phyloP scores from a whole-genome alignment of 306 rosid genomes.

The Fragaria iinumae region DNA sequence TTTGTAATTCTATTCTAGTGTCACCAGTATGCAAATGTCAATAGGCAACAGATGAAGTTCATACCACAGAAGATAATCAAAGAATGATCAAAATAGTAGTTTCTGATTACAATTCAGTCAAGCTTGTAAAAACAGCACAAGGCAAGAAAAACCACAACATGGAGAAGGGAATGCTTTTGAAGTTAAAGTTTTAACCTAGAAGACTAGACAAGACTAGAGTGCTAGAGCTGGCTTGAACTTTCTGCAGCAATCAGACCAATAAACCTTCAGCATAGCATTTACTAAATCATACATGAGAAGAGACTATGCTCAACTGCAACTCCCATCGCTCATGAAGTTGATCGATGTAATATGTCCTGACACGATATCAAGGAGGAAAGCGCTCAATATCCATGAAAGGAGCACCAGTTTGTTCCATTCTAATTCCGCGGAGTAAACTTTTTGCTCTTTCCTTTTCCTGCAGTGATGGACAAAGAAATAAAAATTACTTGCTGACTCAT shows the following conservation, averaged over 20 bases:
- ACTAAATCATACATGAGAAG: not conserved
- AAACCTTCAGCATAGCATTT: not conserved
- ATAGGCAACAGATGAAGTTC: not conserved
- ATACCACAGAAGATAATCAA: not conserved
- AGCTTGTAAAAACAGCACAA: not conserved
- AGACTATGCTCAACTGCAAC: not conserved
- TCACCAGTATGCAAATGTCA: not conserved
- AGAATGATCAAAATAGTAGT: not conserved
- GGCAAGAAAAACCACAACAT: not conserved
- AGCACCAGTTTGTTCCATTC: slow-evolving; percentile 53
- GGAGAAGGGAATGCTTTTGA: not conserved
- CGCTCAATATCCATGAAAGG: slow-evolving; percentile 82
- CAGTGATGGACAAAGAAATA: slow-evolving; percentile 24
- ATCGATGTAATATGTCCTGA: not conserved
- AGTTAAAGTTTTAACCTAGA: not conserved
- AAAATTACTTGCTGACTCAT: not conserved
- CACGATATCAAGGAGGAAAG: slow-evolving; percentile 57
- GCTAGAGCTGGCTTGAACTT: not conserved
- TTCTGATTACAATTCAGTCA: not conserved
- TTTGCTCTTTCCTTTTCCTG: slow-evolving; percentile 97
- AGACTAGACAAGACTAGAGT: not conserved
- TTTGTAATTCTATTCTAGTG: not conserved
- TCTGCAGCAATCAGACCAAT: not conserved
- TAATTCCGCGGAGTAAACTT: slow-evolving; percentile 83
- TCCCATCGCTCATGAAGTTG: not conserved